These are phyloP conservation scores for Ocimum tenuiflorum DNA, from an alignment of 257 asterid species.

Conservation along the genomic window DNA sequence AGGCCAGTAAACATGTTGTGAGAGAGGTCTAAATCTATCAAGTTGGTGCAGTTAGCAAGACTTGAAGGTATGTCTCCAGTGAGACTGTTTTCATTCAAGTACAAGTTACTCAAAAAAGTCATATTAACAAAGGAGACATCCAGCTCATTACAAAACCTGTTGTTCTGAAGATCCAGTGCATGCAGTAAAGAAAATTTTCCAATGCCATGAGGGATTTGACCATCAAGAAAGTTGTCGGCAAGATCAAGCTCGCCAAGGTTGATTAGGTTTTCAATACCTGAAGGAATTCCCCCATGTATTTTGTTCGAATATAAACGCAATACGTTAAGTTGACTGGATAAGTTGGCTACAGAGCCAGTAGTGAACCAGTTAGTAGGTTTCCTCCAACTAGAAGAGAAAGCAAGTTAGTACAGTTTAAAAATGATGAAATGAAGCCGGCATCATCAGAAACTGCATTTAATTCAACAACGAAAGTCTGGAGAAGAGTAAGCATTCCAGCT, in stretches of 20 bases:
- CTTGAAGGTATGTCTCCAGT: conserved; percentile 11
- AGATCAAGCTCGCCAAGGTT: not conserved
- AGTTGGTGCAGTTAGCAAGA: conserved; percentile 14
- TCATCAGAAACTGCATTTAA: conserved; percentile 14
- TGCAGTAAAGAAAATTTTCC: not conserved
- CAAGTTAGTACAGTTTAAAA: conserved; percentile 27
- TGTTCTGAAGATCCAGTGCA: not conserved
- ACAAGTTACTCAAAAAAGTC: not conserved
- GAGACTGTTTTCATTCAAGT: not conserved
- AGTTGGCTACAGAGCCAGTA: conserved; percentile 22
- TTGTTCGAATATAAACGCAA: not conserved
- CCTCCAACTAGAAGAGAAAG: not conserved
- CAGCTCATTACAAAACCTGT: not conserved
- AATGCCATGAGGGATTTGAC: conserved; percentile 19
- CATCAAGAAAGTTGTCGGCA: conserved; percentile 22
- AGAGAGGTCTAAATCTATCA: not conserved
- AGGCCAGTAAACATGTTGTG: conserved; percentile 6
- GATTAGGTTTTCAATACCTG: conserved; percentile 25
- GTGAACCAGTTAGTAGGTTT: conserved; percentile 16
- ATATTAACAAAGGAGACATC: conserved; percentile 14
- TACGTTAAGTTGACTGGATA: not conserved
- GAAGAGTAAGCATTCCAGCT: not conserved
- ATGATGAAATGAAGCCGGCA: conserved; percentile 23
- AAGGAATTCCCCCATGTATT: conserved; percentile 29
- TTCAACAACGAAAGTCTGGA: not conserved